phyloP scores from a whole-genome alignment of 2,329 filamentous ascomycete species.

The Colletotrichum agaves region DNA sequence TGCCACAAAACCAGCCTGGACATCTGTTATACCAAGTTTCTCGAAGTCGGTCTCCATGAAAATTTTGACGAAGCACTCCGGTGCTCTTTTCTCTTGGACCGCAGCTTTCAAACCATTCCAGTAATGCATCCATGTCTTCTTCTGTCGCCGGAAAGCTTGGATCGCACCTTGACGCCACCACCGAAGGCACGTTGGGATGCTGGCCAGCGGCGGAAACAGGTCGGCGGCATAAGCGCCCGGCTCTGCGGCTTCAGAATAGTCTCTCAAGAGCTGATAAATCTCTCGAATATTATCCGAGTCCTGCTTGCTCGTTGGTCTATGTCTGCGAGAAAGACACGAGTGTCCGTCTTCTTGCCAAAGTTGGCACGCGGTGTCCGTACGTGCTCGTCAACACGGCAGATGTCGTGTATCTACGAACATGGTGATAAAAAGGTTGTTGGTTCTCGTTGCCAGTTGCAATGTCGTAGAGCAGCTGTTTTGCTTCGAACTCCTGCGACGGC shows the following conservation, averaged over 20 bases:
- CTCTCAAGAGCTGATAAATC: neutral
- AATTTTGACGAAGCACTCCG: constrained; percentile 11
- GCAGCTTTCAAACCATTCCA: constrained; percentile 7
- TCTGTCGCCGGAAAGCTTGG: neutral
- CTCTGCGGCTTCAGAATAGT: neutral
- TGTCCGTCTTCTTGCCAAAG: neutral
- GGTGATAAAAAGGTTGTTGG: neutral
- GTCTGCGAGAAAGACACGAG: neutral
- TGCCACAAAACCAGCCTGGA: neutral
- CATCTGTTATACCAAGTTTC: neutral
- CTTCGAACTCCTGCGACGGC: constrained; percentile 10
- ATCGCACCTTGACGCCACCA: neutral
- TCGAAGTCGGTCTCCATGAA: constrained; percentile 13
- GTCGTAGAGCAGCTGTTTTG: neutral
- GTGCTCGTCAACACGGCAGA: neutral
- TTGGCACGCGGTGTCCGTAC: neutral
- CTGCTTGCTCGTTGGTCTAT: neutral
- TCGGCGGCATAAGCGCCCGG: neutral
- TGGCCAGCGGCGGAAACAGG: neutral
- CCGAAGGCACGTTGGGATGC: neutral
- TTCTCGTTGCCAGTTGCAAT: neutral
- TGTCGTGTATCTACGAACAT: neutral
- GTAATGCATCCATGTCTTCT: constrained; percentile 6
- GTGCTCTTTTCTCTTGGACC: constrained; percentile 1
- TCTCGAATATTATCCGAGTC: neutral